Base-by-base conservation (phyloP, 345 rosid genomes). In the Arabidopsis suecica region DNA sequence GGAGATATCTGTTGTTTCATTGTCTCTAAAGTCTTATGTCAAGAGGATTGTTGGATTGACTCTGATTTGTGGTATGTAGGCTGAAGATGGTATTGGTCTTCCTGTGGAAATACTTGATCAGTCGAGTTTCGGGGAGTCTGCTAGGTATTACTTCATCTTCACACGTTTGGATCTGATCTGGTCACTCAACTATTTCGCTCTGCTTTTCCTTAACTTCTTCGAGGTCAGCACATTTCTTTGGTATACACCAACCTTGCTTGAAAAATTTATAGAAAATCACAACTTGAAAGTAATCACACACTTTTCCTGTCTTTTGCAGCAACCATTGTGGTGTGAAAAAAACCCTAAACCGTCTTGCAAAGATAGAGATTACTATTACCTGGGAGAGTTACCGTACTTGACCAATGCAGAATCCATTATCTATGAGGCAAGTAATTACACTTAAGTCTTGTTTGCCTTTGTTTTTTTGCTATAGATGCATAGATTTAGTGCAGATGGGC, bases 301-400 rank as follows among this genome's bases (percentile, higher is more conserved):
- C 55, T 71, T 65, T 56, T 9, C 63, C 37, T 9, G 55, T 57
- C 69, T 59, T 51, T 53, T 83, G 80, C 83, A 94, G 99, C 88
- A 90, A 87, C 97, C 99, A 49, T 66, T 95, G 71, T 95, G 97
- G 97, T 95, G 99, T 69, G 75, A 75, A 25, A 83, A 75, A 7
- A 41, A 42, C 53, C 60, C 85, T 70, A 69, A 76, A 23, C 72
- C 88, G 72, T 74, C 93, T 64, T 95, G 99, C 81, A 73, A 70
- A 40, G 91, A 90, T 65, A 87, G 93, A 58, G 93, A 83, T 2
- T 90, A 88, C 80, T 92, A 67, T 80, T 95, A 80, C 79, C 89
- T 95, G 5, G 99, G 99, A 5, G 87, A 92, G 83, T 81, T 95
- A 85, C 99, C 97, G 0, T 95, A 90, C 85, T 83, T 95, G 80